Conservation (phyloP, 1,284 basidiomycete genomes). For the Malassezia nana region DNA sequence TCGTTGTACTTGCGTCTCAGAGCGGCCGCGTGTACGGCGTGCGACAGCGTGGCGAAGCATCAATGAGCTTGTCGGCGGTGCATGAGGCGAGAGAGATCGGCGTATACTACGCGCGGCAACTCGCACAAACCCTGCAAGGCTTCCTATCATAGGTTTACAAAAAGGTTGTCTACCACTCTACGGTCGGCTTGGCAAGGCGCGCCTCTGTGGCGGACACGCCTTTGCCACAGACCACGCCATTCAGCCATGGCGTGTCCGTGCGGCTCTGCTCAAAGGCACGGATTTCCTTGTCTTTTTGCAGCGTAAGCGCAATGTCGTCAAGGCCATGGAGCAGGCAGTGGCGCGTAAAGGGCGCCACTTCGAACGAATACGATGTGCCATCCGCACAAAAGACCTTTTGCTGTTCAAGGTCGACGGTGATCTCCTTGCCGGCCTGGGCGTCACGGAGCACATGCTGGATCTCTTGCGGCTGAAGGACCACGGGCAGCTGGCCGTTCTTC, state of each 20-base stretch:
- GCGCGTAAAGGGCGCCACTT: slow-evolving; percentile 32
- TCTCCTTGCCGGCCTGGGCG: slow-evolving; percentile 34
- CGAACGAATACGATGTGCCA: slow-evolving; percentile 32
- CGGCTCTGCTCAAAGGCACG: slow-evolving; percentile 28
- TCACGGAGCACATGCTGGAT: slow-evolving; percentile 31
- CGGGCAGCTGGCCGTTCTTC: slow-evolving; percentile 44
- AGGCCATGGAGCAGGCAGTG: slow-evolving; percentile 43
- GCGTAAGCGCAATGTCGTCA: slow-evolving; percentile 43
- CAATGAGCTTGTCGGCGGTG: background rate
- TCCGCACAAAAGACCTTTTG: slow-evolving; percentile 32
- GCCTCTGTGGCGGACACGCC: slow-evolving; percentile 20
- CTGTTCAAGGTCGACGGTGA: slow-evolving; percentile 38
- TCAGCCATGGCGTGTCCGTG: slow-evolving; percentile 40
- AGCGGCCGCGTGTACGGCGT: slow-evolving; percentile 14
- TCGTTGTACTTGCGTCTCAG: slow-evolving; percentile 27
- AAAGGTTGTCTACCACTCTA: slow-evolving; percentile 29
- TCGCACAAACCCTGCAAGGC: background rate
- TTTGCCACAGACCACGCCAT: slow-evolving; percentile 30
- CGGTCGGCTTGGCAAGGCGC: slow-evolving; percentile 22
- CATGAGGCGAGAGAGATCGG: slow-evolving; percentile 12
- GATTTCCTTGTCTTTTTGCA: slow-evolving; percentile 35
- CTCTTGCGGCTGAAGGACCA: slow-evolving; percentile 27
- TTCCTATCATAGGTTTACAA: background rate
- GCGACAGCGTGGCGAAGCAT: slow-evolving; percentile 10
- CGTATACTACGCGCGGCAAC: slow-evolving; percentile 12